These are phyloP conservation scores for Syzygium grande DNA, from an alignment of 345 rosid species.

Conservation along the genomic window DNA sequence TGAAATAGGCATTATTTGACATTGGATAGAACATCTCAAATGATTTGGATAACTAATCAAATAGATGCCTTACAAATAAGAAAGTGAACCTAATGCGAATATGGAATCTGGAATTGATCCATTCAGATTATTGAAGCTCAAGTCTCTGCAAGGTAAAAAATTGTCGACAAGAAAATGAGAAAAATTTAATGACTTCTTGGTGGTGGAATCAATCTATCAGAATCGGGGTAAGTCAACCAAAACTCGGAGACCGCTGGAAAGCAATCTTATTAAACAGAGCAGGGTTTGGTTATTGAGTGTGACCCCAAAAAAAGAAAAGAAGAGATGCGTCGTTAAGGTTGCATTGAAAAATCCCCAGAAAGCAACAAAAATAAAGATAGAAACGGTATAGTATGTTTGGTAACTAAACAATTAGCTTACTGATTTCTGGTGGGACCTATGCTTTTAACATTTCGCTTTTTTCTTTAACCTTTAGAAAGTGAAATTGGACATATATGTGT, in stretches of 20 bases:
- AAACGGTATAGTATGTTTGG: not conserved
- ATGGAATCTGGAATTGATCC: slow-evolving; percentile 30
- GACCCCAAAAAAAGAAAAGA: not conserved
- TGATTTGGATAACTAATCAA: not conserved
- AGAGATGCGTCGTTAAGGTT: not conserved
- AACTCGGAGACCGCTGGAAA: not conserved
- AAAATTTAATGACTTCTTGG: not conserved
- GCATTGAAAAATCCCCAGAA: not conserved
- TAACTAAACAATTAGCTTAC: not conserved
- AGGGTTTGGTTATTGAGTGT: not conserved
- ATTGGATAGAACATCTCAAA: not conserved
- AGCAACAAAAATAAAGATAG: not conserved
- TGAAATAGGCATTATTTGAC: not conserved
- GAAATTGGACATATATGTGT: not conserved
- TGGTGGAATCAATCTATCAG: not conserved
- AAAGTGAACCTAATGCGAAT: slow-evolving; percentile 29
- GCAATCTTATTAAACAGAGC: not conserved
- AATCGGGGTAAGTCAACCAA: not conserved
- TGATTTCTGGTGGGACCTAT: not conserved
- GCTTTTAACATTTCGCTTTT: not conserved
- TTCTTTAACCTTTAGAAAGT: not conserved
- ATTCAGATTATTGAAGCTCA: not conserved
- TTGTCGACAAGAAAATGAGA: slow-evolving; percentile 15
- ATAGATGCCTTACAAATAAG: slow-evolving; percentile 34
- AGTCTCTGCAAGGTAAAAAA: slow-evolving; percentile 32